Evolutionary conservation across 371 early-diverging fungal genomes (phyloP).

Genomic region (Circinella minor): DNA sequence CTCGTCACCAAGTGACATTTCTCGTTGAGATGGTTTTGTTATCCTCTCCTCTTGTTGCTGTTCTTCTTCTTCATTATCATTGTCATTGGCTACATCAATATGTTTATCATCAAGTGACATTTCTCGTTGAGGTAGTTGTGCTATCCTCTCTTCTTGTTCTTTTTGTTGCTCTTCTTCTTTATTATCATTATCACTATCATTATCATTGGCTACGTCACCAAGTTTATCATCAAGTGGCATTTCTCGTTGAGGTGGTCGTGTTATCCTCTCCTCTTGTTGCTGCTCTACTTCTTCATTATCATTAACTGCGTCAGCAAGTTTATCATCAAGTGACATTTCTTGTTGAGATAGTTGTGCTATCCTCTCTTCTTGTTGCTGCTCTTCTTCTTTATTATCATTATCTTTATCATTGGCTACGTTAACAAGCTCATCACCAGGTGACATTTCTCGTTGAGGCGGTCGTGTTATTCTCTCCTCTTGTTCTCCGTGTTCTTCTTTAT

Average conservation of each 20-base stretch:
- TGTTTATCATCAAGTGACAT: slow-evolving; percentile 14
- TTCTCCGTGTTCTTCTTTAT: not conserved
- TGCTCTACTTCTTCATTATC: not conserved
- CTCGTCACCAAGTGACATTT: not conserved
- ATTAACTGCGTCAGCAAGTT: no score
- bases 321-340: no score
- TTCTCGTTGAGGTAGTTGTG: not conserved
- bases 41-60: not conserved
- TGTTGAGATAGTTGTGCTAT: no score
- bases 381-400: no score
- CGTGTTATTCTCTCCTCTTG: not conserved
- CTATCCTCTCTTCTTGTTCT: not conserved
- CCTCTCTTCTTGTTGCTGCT: not conserved
- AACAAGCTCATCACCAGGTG: slow-evolving; percentile 13
- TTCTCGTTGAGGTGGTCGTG: not conserved
- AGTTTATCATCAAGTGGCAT: slow-evolving; percentile 15
- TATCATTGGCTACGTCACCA: no score
- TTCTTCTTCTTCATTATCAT: no score
- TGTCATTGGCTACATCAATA: no score
- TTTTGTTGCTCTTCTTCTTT: not conserved
- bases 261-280: not conserved
- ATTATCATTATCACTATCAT: no score
- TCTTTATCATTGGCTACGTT: no score
- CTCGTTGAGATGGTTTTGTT: no score
- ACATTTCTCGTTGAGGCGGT: not conserved